Conservation (phyloP, 768 basidiomycete species). For the Phlebiopsis gigantea region DNA sequence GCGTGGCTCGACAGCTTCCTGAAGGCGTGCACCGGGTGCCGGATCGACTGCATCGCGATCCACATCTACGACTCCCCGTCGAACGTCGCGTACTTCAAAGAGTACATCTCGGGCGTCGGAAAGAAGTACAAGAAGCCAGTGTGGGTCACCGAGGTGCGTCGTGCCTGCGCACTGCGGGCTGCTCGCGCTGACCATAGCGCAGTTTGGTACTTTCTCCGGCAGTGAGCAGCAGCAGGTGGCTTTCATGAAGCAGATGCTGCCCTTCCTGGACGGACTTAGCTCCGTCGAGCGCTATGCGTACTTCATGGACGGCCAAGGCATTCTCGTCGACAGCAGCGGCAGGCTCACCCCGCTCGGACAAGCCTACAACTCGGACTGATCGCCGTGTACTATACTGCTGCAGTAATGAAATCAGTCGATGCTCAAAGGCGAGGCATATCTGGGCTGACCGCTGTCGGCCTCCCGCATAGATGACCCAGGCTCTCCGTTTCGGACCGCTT, state of each 20-base stretch:
- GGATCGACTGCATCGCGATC: slow-evolving; percentile 24
- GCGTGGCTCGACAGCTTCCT: slow-evolving; percentile 28
- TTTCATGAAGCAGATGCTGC: slow-evolving; percentile 24
- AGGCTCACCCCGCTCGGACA: slow-evolving; percentile 21
- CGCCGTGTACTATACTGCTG: no score
- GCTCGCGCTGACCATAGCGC: neutral
- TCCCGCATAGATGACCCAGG: no score
- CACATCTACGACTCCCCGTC: slow-evolving; percentile 28
- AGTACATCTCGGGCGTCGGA: slow-evolving; percentile 24
- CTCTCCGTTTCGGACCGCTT: no score
- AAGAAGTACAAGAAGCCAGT: slow-evolving; percentile 23
- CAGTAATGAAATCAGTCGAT: no score
- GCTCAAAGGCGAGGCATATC: no score
- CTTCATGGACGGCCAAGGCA: slow-evolving; percentile 21
- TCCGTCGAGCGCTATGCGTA: slow-evolving; percentile 22
- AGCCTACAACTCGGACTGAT: slow-evolving; percentile 18
- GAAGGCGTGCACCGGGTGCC: slow-evolving; percentile 22
- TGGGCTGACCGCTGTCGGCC: no score
- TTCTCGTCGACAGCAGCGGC: slow-evolving; percentile 21
- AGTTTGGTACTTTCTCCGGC: slow-evolving; percentile 25
- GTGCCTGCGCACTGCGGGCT: neutral
- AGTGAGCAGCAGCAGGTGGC: slow-evolving; percentile 18
- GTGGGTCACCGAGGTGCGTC: slow-evolving; percentile 26
- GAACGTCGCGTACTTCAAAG: slow-evolving; percentile 26
- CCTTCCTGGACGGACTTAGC: slow-evolving; percentile 23